These are phyloP conservation scores for Paramecium bursaria DNA, from an alignment of 73 alveolate species.

Conservation along the genomic window DNA sequence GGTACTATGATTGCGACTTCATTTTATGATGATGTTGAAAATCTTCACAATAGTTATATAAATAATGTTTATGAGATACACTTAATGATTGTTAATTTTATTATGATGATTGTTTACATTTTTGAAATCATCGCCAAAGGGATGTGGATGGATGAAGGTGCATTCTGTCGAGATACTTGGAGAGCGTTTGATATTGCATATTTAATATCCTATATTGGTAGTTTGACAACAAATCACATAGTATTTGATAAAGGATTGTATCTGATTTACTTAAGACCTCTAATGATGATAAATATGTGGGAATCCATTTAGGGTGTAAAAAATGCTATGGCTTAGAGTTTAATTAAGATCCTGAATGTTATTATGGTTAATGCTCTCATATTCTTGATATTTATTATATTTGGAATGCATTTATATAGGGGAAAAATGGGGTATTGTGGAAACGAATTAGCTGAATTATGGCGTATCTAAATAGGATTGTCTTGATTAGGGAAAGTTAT, in stretches of 20 bases:
- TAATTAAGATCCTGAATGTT: slow-evolving; percentile 41
- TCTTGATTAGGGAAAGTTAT: background rate
- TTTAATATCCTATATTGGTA: slow-evolving; percentile 11
- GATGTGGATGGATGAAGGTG: slow-evolving; percentile 52
- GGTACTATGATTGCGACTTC: slow-evolving; percentile 30
- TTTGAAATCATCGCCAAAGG: slow-evolving; percentile 30
- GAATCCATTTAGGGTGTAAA: slow-evolving; percentile 25
- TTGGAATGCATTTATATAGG: slow-evolving; percentile 48
- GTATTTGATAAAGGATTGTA: slow-evolving; percentile 3
- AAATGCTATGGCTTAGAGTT: slow-evolving; percentile 50
- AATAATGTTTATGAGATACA: slow-evolving; percentile 39
- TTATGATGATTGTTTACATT: slow-evolving; percentile 7
- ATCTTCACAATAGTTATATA: slow-evolving; percentile 3
- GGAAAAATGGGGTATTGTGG: slow-evolving; percentile 56
- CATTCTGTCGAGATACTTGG: slow-evolving; percentile 61
- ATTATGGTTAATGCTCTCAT: slow-evolving; percentile 22
- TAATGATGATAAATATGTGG: slow-evolving; percentile 51
- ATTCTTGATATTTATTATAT: slow-evolving; percentile 40
- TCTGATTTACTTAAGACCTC: slow-evolving; percentile 26
- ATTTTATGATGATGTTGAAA: slow-evolving; percentile 8
- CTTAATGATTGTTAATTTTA: slow-evolving; percentile 10
- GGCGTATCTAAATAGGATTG: background rate
- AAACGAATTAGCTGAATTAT: slow-evolving; percentile 12
- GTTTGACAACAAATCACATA: slow-evolving; percentile 14
- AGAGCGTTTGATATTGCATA: slow-evolving; percentile 32